Evolutionary conservation across 177 flowering plant genomes (phyloP).

Genomic region (Vitis hybrid): DNA sequence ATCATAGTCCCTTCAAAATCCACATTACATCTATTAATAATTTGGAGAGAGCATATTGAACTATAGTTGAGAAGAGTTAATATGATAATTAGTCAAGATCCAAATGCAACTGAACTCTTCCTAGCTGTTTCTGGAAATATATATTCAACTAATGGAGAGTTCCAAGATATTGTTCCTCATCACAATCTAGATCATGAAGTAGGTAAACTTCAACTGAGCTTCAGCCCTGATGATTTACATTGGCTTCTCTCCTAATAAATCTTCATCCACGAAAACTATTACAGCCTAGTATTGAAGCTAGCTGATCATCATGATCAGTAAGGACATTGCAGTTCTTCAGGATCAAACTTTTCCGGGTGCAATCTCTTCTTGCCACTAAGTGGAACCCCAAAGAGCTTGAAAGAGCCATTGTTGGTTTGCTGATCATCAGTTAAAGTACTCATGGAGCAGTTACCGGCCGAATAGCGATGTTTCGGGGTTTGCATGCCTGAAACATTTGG

Average conservation of each 20-base stretch:
- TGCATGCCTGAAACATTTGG: conserved; percentile 9
- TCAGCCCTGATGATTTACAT: no score
- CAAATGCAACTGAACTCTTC: no score
- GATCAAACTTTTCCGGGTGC: conserved; percentile 29
- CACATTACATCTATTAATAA: no score
- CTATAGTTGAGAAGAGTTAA: no score
- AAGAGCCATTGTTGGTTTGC: conserved; percentile 22
- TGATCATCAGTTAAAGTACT: conserved; percentile 9
- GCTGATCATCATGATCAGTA: background rate
- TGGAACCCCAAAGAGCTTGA: conserved; percentile 65
- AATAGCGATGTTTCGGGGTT: conserved; percentile 3
- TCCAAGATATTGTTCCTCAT: background rate
- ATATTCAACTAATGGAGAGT: background rate
- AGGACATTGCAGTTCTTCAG: conserved; percentile 6
- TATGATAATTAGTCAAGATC: no score
- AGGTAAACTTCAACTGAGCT: no score
- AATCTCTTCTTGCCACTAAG: conserved; percentile 51
- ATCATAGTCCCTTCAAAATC: no score
- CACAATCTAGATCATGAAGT: background rate
- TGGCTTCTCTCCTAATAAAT: no score
- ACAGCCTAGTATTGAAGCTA: background rate
- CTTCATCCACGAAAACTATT: background rate
- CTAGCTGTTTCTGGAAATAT: no score
- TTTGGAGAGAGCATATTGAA: no score
- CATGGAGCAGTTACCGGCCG: background rate